Conservation (phyloP, 2,329 filamentous ascomycete species). For the Xylariaceae sp. region DNA sequence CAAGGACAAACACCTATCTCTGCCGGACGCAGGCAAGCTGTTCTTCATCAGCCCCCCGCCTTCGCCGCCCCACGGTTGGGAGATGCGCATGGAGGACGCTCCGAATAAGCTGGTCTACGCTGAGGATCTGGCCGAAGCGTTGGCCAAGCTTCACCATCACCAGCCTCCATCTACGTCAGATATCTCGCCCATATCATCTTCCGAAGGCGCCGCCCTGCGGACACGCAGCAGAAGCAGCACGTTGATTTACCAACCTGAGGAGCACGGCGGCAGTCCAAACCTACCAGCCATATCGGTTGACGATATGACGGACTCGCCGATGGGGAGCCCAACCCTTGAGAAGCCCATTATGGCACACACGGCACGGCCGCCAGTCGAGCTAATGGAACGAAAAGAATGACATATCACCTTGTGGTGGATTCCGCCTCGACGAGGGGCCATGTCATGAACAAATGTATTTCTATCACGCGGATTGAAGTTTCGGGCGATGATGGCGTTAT, state of each 20-base stretch:
- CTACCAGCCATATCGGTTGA: constrained; percentile 62
- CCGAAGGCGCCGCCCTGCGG: constrained; percentile 33
- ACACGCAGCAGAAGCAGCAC: constrained; percentile 57
- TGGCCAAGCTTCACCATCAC: constrained; percentile 54
- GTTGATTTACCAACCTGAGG: constrained; percentile 58
- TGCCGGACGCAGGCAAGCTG: constrained; percentile 63
- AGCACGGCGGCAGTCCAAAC: constrained; percentile 48
- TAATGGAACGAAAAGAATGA: constrained; percentile 47
- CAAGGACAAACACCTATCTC: constrained; percentile 54
- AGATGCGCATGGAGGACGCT: constrained; percentile 61
- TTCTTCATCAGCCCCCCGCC: constrained; percentile 70
- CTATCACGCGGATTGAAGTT: constrained; percentile 5
- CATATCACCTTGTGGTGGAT: background rate
- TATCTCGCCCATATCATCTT: constrained; percentile 34
- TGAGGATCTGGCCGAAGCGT: constrained; percentile 61
- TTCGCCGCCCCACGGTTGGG: constrained; percentile 63
- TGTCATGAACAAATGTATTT: constrained; percentile 11
- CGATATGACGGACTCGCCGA: constrained; percentile 56
- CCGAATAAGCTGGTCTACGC: constrained; percentile 66
- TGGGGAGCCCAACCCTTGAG: constrained; percentile 32
- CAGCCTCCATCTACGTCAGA: constrained; percentile 24
- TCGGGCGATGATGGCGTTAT: constrained; percentile 10
- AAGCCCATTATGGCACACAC: constrained; percentile 56
- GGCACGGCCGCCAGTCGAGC: constrained; percentile 57
- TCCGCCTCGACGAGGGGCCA: background rate